Base-by-base conservation (phyloP, 108 stramenopile genomes). In the Cylindrotheca closterium region DNA sequence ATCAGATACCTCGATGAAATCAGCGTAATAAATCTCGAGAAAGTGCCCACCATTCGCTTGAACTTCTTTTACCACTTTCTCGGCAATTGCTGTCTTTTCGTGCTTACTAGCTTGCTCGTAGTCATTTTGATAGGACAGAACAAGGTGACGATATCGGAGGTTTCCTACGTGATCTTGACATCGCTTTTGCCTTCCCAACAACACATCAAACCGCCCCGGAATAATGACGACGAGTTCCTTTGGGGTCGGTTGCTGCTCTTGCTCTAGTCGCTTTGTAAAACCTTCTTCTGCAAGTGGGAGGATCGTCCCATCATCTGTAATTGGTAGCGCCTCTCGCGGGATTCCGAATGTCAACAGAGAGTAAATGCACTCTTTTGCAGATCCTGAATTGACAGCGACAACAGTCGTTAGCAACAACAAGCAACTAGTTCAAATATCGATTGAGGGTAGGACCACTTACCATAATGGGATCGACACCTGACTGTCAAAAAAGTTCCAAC, bases 41-140 rank as follows among this genome's bases (percentile, higher is more conserved):
- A 80, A 80, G 30, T 64, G 69, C 3, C 79, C 79, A 23, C 58
- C 57, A 22, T 30, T 24, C 15, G 2, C 1, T 17, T 72, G 59
- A 0, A 79, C 63, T 17, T 30, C 51, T 24, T 50, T 42, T 3
- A 75, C 62, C 23, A 75, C 46, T 30, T 34, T 47, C 15, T 55
- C 51, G 18, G 67, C 62, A 34, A 63, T 51, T 17, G 19, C 25
- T 1, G 26, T 51, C 48, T 63, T 63, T 4, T 63, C 49, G 0
- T 1, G 37, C 18, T 51, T 30, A 22, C 30, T 32, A 21, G 61
- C 61, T 19, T 29, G 1, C 30, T 63, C 61, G 12, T 63, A 63
- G 26, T 8, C 0, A 8, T 27, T 26, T 19, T 51, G 30, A 21
- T 63, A 32, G 12, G 28, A 30, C 22, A 27, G 12, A 12, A 63